Evolutionary conservation across 2,329 filamentous ascomycete genomes (phyloP), one percentile per base, ranked within the genome.

Genomic region (Pyrenochaeta sp.): DNA sequence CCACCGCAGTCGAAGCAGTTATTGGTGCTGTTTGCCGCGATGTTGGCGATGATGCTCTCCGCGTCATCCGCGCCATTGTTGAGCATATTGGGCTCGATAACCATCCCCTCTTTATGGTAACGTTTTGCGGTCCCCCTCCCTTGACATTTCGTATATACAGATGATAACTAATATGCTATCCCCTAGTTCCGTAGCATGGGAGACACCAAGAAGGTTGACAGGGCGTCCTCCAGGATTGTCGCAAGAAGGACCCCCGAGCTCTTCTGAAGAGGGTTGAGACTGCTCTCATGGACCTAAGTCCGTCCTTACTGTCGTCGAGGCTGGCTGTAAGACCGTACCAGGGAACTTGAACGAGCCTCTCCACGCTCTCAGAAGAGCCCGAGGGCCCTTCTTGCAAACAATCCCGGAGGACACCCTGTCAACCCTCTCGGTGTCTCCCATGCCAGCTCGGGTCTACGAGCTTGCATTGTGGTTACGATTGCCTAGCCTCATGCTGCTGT

Each of bases 11-110:
- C 0, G 70, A 77, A 52, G 76, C 76, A 13, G 54, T 78, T n/a
- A 39, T 78, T n/a, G 76, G 74, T 2, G 77, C 74, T 7, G 69
- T 72, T 8, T 72, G 62, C 25, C 32, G 69, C 2, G 77, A 78
- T 43, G 70, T 66, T 28, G 59, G 62, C 1, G 49, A 64, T n/a
- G 50, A 34, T 4, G 60, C 62, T 15, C 48, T 54, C 6, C 13
- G 43, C 5, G 22, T n/a, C 10, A 48, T 54, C 4, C 22, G 40
- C 2, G 22, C 22, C 6, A 50, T 68, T 25, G 59, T 65, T 53
- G 10, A 32, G 5, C 30, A 40, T 7, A 39, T 67, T 4, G 62
- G 55, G 9, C 50, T 57, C 28, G 45, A 59, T 25, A 34, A 52
- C 5, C 49, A 56, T 24, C 34, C 54, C 15, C 25, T 56, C 9